A percentile compares a stretch with the other conserved stretches of the same genome.
These are phyloP conservation scores for Fusarium sambucinum DNA, from an alignment of 2,329 filamentous ascomycete species.

Conservation along the genomic window DNA sequence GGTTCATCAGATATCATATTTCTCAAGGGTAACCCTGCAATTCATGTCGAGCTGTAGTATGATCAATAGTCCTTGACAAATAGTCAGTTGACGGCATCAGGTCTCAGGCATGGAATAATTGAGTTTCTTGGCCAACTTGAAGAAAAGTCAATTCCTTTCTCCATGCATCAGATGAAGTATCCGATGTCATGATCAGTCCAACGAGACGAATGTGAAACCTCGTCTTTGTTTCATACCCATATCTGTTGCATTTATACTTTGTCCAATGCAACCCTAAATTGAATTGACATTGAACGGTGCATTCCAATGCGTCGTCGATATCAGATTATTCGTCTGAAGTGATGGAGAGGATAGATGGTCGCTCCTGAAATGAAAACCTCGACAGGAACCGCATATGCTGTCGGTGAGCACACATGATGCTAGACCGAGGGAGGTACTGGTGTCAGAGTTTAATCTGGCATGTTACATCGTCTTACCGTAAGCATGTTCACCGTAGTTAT, in stretches of 20 bases:
- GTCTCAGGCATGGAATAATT: too few relatives aligned
- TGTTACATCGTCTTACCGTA: neutral
- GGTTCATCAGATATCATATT: neutral
- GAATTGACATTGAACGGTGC: too few relatives aligned
- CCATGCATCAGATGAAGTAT: neutral
- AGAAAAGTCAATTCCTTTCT: neutral
- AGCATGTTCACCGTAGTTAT: neutral
- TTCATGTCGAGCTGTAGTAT: neutral
- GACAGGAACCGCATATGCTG: neutral
- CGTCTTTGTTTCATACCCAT: neutral
- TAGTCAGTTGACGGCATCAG: too few relatives aligned
- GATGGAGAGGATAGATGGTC: neutral
- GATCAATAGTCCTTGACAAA: too few relatives aligned
- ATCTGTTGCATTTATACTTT: accelerated
- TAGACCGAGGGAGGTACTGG: neutral
- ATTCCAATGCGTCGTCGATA: too few relatives aligned
- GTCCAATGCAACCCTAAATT: too few relatives aligned
- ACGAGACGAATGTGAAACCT: neutral
- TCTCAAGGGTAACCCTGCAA: neutral
- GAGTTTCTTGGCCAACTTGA: neutral
- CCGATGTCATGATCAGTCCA: neutral
- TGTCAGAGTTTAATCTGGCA: neutral
- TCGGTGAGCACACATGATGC: neutral
- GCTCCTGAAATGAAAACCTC: neutral
- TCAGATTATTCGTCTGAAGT: neutral